A percentile compares a stretch with the other conserved stretches of the same genome.
Evolutionary conservation across 108 stramenopile species (phyloP).

Genomic region (Schizochytrium sp.): DNA sequence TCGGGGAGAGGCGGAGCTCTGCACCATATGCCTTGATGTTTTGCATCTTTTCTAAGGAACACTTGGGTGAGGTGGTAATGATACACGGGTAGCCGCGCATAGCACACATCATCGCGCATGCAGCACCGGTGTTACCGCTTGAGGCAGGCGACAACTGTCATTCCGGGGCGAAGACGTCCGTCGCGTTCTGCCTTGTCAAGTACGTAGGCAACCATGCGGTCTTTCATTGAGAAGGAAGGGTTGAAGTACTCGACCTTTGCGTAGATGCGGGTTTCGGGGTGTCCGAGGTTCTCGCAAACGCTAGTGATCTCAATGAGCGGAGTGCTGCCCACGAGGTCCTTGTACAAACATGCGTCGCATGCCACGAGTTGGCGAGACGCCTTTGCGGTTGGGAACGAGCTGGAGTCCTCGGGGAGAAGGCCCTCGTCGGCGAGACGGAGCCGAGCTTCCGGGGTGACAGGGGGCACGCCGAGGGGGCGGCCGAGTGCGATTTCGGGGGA

Average conservation of each 20-base stretch:
- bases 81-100: slow-evolving; percentile 84
- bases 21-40: slow-evolving; percentile 63
- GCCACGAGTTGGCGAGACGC: slow-evolving; percentile 8
- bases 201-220: slow-evolving; percentile 83
- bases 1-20: slow-evolving; percentile 42
- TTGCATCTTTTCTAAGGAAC: slow-evolving; percentile 44
- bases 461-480: slow-evolving; percentile 2
- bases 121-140: slow-evolving; percentile 94
- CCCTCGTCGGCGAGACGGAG: slow-evolving; percentile 34
- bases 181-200: slow-evolving; percentile 86
- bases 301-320: slow-evolving; percentile 56
- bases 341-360: slow-evolving; percentile 52
- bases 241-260: slow-evolving; percentile 83
- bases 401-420: slow-evolving; percentile 11
- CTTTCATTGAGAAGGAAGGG: slow-evolving; percentile 88
- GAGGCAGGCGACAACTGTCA: slow-evolving; percentile 93
- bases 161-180: slow-evolving; percentile 85
- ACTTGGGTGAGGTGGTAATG: slow-evolving; percentile 72
- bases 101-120: slow-evolving; percentile 79
- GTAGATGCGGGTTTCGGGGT: slow-evolving; percentile 56
- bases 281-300: slow-evolving; percentile 13
- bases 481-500: neutral
- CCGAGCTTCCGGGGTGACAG: slow-evolving; percentile 6
- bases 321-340: slow-evolving; percentile 64
- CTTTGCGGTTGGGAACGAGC: slow-evolving; percentile 31